A percentile compares a stretch with the other conserved stretches of the same genome.
Conservation (phyloP, 768 basidiomycete species). For the Phallus indusiatus region DNA sequence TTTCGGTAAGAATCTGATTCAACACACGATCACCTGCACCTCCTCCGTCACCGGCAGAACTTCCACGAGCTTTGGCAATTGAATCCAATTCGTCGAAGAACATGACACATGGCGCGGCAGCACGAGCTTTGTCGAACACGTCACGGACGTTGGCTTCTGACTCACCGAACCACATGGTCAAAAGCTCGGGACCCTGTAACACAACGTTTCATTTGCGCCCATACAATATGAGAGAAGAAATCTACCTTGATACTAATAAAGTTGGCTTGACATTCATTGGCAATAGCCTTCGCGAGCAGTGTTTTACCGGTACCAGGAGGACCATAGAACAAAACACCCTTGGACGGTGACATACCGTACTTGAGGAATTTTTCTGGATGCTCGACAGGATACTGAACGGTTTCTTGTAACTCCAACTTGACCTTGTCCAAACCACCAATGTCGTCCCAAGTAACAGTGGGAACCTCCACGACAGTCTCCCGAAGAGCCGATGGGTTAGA, state of each 20-base stretch:
- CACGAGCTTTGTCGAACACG: conserved; percentile 99
- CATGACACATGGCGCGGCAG: conserved; percentile 99
- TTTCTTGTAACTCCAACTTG: conserved; percentile 98
- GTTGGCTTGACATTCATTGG: conserved; percentile 99
- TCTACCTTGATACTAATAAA: conserved; percentile 95
- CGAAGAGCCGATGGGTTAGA: conserved; percentile 98
- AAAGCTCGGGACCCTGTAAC: conserved; percentile 79
- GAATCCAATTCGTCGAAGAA: conserved; percentile 99
- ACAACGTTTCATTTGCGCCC: conserved; percentile 4
- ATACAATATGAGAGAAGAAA: neutral
- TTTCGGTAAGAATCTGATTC: conserved; percentile 94
- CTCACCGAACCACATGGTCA: conserved; percentile 99
- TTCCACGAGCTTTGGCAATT: conserved; percentile 95
- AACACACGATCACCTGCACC: conserved; percentile 97
- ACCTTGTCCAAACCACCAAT: conserved; percentile 99
- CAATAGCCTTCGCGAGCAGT: conserved; percentile 95
- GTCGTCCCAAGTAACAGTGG: conserved; percentile 98
- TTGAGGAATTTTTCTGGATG: conserved; percentile 99
- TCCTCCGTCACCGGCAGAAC: conserved; percentile 77
- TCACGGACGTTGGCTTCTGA: conserved; percentile 99
- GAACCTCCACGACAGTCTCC: conserved; percentile 99
- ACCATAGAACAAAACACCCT: conserved; percentile 99
- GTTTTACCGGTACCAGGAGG: conserved; percentile 99
- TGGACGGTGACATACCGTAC: conserved; percentile 99
- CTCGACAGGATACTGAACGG: conserved; percentile 99